phyloP scores from a whole-genome alignment of 148 eudicot species.

The Amaranthus hypochondriacus region DNA sequence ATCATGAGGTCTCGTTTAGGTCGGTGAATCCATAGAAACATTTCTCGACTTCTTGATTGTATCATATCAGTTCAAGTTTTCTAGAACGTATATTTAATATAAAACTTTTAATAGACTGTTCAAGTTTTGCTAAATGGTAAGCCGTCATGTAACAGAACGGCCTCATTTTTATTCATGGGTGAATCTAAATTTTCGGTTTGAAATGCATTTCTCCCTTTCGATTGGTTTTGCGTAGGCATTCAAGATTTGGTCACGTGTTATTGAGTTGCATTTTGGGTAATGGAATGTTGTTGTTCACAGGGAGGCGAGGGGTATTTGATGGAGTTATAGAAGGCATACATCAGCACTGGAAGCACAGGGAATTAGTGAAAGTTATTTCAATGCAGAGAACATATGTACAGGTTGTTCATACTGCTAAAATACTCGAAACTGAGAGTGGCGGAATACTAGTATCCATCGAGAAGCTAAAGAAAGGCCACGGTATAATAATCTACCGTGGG shows the following conservation, averaged over 20 bases:
- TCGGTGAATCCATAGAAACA: too few relatives aligned
- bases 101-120: too few relatives aligned
- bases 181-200: too few relatives aligned
- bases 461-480: slow-evolving; percentile 80
- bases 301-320: slow-evolving; percentile 86
- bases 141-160: too few relatives aligned
- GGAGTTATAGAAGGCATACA: slow-evolving; percentile 91
- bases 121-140: too few relatives aligned
- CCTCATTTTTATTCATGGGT: too few relatives aligned
- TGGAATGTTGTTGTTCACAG: slow-evolving; percentile 34
- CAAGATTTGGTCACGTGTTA: too few relatives aligned
- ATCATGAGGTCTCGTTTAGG: not conserved
- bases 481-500: slow-evolving; percentile 81
- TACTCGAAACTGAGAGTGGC: slow-evolving; percentile 72
- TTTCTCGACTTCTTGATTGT: too few relatives aligned
- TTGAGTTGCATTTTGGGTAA: not conserved
- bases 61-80: too few relatives aligned
- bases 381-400: slow-evolving; percentile 59
- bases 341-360: slow-evolving; percentile 98
- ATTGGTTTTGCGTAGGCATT: too few relatives aligned
- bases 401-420: slow-evolving; percentile 63
- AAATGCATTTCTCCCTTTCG: too few relatives aligned
- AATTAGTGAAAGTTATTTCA: slow-evolving; percentile 78
- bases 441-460: slow-evolving; percentile 70
- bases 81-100: too few relatives aligned